Evolutionary conservation across 73 alveolate genomes (phyloP), one percentile per base, ranked within the genome.

Genomic region (Paramecium caudatum): DNA sequence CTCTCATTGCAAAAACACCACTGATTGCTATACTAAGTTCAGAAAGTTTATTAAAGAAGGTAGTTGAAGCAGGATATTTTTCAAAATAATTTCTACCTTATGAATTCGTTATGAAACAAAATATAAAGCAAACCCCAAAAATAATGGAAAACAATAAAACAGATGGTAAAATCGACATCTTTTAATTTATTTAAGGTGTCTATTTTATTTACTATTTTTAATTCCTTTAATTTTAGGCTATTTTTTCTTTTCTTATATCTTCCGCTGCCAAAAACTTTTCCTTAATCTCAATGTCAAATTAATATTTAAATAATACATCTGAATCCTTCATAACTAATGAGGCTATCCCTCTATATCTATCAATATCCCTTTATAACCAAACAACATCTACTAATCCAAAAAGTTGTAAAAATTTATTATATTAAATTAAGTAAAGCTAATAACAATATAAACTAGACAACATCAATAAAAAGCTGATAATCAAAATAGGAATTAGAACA

Each of bases 1-100:
- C 69, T 43, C 88, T 74, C 88, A 74, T 74, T 74, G 88, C 17
- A 74, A 74, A 74, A 10, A 25, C 36, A 23, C 88, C 88, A 39
- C 88, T 74, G 10, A 27, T 37, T 3, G 88, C 88, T 27, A 74
- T 74, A 41, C 88, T 45, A 15, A 74, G 32, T 39, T 74, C 88
- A 8, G 88, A 74, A 34, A 74, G 55, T 3, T 15, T 1, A 74
- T 74, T 74, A 45, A 74, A 74, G 19, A 74, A 74, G 36, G 33
- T 74, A 0, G 88, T 74, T 9, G 88, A 2, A 8, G 17, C 62
- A 41, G 88, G 88, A 74, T 74, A 74, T 74, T 74, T 74, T 21
- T 17, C 21, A 74, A 34, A 74, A 43, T 41, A 74, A 45, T 74
- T 43, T 19, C 43, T 16, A 0, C 47, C 88, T 10, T 39, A 39